Percentiles rank a stretch among this genome's conserved stretches.
Evolutionary conservation across 345 rosid species (phyloP).

Genomic region (Streptanthus diversifolius): DNA sequence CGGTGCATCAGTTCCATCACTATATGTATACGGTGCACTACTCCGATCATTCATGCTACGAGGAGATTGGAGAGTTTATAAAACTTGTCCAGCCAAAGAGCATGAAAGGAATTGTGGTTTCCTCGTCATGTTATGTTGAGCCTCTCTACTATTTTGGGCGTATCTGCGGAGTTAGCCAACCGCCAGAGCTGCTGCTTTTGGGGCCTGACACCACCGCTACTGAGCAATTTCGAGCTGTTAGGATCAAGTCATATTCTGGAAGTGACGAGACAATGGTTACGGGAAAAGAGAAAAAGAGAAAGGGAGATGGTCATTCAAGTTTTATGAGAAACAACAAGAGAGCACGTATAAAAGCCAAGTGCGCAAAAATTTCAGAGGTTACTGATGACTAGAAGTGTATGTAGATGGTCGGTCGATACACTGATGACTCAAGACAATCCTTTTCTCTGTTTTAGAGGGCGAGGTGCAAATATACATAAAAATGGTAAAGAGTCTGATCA

Average conservation of each 20-base stretch:
- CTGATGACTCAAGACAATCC: neutral
- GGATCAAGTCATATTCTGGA: conserved; percentile 24
- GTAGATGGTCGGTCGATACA: too few species aligned
- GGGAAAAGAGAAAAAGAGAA: conserved; percentile 27
- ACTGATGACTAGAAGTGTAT: too few species aligned
- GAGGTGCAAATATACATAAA: neutral
- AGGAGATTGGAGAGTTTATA: conserved; percentile 62
- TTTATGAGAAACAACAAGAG: conserved; percentile 20
- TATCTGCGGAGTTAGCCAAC: conserved; percentile 43
- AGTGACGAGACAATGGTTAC: conserved; percentile 9
- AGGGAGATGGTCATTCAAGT: conserved; percentile 6
- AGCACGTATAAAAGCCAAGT: conserved; percentile 18
- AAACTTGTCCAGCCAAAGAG: conserved; percentile 57
- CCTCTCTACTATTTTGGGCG: conserved; percentile 65
- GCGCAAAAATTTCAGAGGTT: conserved; percentile 16
- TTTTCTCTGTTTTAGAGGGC: neutral
- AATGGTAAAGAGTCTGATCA: neutral
- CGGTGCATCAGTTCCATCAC: conserved; percentile 44
- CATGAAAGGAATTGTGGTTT: conserved; percentile 63
- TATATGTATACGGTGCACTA: conserved; percentile 58
- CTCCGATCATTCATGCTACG: conserved; percentile 73
- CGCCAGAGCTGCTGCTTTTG: conserved; percentile 23
- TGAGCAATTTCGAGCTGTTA: conserved; percentile 10
- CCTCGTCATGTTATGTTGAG: conserved; percentile 59
- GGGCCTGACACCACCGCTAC: conserved; percentile 25